Conservation (phyloP, 2,329 filamentous ascomycete species). For the Aspergillus sp. region DNA sequence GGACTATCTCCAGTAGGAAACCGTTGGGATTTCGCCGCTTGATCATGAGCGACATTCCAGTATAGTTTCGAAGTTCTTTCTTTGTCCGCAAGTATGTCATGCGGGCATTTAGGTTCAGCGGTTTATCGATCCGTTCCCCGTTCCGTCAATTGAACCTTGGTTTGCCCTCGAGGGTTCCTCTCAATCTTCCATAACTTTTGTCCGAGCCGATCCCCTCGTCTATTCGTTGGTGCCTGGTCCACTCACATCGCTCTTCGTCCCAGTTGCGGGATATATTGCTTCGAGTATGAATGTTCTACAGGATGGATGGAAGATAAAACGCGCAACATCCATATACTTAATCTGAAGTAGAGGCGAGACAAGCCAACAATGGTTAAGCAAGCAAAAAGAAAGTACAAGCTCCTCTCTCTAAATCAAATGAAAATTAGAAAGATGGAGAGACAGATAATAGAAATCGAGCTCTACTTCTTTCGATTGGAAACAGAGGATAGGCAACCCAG, state of each 20-base stretch:
- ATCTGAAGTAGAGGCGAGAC: neutral
- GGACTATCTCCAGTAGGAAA: conserved; percentile 4
- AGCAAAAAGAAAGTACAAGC: neutral
- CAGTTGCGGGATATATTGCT: conserved; percentile 1
- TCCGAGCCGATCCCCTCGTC: conserved; percentile 13
- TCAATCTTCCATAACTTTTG: conserved; percentile 10
- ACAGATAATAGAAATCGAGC: too few species aligned
- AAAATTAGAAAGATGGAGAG: too few species aligned
- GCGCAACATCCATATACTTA: neutral
- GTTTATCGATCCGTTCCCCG: conserved; percentile 36
- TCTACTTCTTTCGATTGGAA: neutral
- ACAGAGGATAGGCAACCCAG: neutral
- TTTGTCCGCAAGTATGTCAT: conserved; percentile 33
- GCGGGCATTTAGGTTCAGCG: conserved; percentile 37
- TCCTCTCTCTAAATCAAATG: too few species aligned
- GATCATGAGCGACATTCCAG: conserved; percentile 12
- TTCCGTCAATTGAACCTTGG: conserved; percentile 24
- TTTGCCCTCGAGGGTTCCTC: conserved; percentile 8
- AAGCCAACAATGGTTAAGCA: conserved; percentile 4
- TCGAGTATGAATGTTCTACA: conserved; percentile 15
- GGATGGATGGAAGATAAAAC: conserved; percentile 3
- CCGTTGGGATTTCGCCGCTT: conserved; percentile 17
- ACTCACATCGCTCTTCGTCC: neutral
- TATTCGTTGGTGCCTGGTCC: conserved; percentile 10
- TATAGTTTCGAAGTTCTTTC: conserved; percentile 16